phyloP scores from a whole-genome alignment of 352 stramenopile species.

The Phytophthora pseudosyringae region DNA sequence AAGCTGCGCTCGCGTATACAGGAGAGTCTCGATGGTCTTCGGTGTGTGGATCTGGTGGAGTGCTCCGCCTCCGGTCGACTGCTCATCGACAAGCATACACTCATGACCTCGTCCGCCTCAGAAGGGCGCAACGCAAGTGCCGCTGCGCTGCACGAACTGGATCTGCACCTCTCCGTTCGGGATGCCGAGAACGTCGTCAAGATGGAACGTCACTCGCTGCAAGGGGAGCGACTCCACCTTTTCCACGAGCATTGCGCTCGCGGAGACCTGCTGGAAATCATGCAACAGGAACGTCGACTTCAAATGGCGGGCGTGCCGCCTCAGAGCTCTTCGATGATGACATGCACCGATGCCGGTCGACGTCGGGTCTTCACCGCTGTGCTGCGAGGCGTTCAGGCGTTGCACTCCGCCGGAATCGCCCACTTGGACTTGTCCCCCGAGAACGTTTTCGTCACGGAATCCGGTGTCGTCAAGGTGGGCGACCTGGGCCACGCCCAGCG shows the following conservation, averaged over 20 bases:
- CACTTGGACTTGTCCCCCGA: slow-evolving; percentile 96
- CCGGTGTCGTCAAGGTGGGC: slow-evolving; percentile 80
- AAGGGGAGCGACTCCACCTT: slow-evolving; percentile 64
- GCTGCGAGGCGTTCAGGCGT: slow-evolving; percentile 83
- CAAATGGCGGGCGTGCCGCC: slow-evolving; percentile 43
- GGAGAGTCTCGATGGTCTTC: slow-evolving; percentile 37
- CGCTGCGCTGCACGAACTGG: slow-evolving; percentile 67
- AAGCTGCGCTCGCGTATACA: slow-evolving; percentile 48
- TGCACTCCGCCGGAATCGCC: slow-evolving; percentile 87
- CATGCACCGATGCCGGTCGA: slow-evolving; percentile 44
- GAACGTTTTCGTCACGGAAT: slow-evolving; percentile 92
- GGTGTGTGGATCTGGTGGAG: slow-evolving; percentile 67
- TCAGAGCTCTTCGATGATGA: slow-evolving; percentile 38
- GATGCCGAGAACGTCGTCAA: slow-evolving; percentile 50
- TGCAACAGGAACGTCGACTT: slow-evolving; percentile 56
- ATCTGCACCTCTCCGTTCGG: slow-evolving; percentile 63
- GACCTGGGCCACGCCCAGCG: slow-evolving; percentile 90
- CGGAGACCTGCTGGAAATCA: slow-evolving; percentile 66
- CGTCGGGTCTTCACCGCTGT: slow-evolving; percentile 70
- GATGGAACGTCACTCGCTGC: slow-evolving; percentile 52
- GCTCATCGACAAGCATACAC: slow-evolving; percentile 74
- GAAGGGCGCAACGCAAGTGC: slow-evolving; percentile 41
- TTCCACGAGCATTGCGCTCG: slow-evolving; percentile 70
- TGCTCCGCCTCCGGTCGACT: slow-evolving; percentile 25
- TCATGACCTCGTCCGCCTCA: slow-evolving; percentile 33